Evolutionary conservation across 371 early-diverging fungal genomes (phyloP).

Genomic region (Mucor racemosus): DNA sequence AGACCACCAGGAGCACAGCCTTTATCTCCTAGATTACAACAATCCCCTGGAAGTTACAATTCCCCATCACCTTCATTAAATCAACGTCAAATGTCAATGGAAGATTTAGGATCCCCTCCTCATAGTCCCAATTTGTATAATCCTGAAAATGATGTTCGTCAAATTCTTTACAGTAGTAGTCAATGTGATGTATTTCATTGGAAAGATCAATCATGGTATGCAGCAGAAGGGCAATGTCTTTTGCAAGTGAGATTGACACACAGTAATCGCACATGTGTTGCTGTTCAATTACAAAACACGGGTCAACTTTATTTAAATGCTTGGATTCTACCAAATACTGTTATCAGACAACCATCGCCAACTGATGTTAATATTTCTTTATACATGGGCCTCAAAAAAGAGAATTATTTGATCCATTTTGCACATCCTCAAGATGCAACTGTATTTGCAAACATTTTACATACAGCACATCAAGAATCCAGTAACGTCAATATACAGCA

Average conservation of each 20-base stretch:
- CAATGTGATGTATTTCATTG: constrained; percentile 54
- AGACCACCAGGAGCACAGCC: constrained; percentile 13
- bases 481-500: not conserved
- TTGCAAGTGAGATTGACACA: constrained; percentile 42
- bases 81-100: constrained; percentile 9
- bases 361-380: constrained; percentile 48
- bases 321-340: constrained; percentile 47
- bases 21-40: constrained; percentile 15
- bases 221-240: constrained; percentile 43
- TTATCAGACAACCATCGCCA: constrained; percentile 36
- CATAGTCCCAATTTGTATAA: constrained; percentile 26
- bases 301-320: constrained; percentile 51
- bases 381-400: constrained; percentile 39
- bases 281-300: constrained; percentile 38
- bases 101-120: constrained; percentile 40
- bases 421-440: constrained; percentile 38
- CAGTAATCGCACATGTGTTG: constrained; percentile 39
- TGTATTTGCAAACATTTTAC: constrained; percentile 27
- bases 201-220: constrained; percentile 52
- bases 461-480: constrained; percentile 31
- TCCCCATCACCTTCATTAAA: constrained; percentile 21
- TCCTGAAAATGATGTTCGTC: constrained; percentile 32
- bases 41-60: constrained; percentile 19
- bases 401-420: constrained; percentile 53
- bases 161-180: constrained; percentile 38